These are phyloP conservation scores for Ilex aquifolium DNA, from an alignment of 257 asterid genomes.

Conservation along the genomic window DNA sequence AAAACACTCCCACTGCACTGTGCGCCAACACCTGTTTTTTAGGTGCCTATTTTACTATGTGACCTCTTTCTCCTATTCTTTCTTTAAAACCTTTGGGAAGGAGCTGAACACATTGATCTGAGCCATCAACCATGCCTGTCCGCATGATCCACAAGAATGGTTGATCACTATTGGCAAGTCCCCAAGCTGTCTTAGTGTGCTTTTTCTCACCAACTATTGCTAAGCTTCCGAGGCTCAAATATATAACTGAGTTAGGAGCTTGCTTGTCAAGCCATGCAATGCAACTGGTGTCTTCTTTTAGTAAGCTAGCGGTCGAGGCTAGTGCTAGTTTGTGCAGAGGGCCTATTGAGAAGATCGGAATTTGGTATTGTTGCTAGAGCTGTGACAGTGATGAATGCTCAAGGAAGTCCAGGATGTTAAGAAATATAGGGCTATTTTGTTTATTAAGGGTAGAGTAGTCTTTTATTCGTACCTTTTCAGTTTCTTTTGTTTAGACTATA, in stretches of 20 bases:
- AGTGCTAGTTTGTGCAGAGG: neutral
- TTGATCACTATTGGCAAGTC: neutral
- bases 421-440: no score
- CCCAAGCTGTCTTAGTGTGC: neutral
- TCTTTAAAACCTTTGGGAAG: neutral
- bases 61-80: neutral
- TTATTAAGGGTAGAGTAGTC: no score
- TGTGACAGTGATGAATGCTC: neutral
- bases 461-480: no score
- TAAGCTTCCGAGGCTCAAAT: neutral
- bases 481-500: no score
- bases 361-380: neutral
- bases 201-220: neutral
- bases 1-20: slow-evolving; percentile 1
- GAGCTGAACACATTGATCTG: neutral
- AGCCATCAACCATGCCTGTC: neutral
- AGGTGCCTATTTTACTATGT: neutral
- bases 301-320: neutral
- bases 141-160: neutral
- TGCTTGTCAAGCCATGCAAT: slow-evolving; percentile 1
- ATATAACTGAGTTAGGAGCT: neutral
- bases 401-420: neutral
- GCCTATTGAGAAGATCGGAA: neutral
- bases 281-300: neutral
- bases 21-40: slow-evolving; percentile 1